Base-by-base conservation (phyloP, 2,329 filamentous ascomycete species). In the Colletotrichum somersetense region DNA sequence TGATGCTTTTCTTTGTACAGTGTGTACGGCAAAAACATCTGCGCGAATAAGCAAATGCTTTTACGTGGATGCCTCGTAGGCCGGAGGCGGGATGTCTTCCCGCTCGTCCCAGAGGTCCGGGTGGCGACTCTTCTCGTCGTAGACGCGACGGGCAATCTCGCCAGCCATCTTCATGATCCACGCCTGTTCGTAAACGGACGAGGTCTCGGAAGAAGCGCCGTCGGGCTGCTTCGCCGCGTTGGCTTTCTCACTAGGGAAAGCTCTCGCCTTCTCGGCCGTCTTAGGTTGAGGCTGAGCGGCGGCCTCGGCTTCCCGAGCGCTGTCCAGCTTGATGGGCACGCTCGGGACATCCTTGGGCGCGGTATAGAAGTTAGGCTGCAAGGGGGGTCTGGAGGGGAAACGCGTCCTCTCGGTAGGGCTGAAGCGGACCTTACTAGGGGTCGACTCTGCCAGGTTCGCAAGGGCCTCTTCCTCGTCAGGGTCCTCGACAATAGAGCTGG, bases 91-190 rank as follows among this genome's bases (percentile, higher is more conserved):
- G 6, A 83, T 80, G 58, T 89, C 87, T 73, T 91, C 87, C 65
- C 85, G 82, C 71, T 89, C 88, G 53, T 86, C 83, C 87, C 87
- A 89, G 63, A 87, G 83, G 6, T 81, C 81, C 35, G 84, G 83
- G 65, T 88, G 85, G 46, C 86, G 84, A 66, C 86, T 85, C 82
- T 97, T 96, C 83, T 97, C 93, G 76, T 97, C 93, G 75, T 96
- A 93, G 75, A 97, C 94, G 67, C 94, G 92, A 62, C 91, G 87
- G 46, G 95, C 94, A 77, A 98, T 96, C 81, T 98, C 96, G 74
- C 91, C 92, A 6, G 96, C 95, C 89, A 99, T 96, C 85, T 97
- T 96, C 84, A 92, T 91, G 83, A 96, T 92, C 93, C 93, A 96
- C 3, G 93, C 93, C 80, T 94, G 92, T 79, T 95, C 92, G 35